phyloP scores from a whole-genome alignment of 768 basidiomycete genomes.

The Lentinula sp. region DNA sequence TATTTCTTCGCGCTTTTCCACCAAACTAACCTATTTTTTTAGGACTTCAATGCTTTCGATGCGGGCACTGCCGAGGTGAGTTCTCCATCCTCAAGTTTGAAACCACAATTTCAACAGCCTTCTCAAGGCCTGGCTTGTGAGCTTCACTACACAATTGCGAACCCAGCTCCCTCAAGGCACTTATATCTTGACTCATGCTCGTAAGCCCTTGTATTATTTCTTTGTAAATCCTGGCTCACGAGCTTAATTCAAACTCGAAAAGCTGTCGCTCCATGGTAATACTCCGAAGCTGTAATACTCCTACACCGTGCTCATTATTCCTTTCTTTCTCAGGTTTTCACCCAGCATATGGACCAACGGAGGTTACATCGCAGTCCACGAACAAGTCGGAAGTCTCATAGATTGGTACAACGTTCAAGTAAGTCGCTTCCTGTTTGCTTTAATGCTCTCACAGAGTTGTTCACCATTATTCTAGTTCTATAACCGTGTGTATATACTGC shows the following conservation, averaged over 20 bases:
- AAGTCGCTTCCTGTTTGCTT: slow-evolving; percentile 17
- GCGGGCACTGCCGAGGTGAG: slow-evolving; percentile 45
- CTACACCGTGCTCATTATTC: neutral
- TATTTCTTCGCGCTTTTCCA: neutral
- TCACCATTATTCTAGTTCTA: slow-evolving; percentile 27
- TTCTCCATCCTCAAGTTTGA: neutral
- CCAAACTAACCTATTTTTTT: neutral
- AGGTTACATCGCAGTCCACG: slow-evolving; percentile 51
- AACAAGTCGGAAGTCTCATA: slow-evolving; percentile 47
- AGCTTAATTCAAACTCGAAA: neutral
- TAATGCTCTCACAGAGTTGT: neutral
- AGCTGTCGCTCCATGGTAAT: slow-evolving; percentile 46
- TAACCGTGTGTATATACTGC: slow-evolving; percentile 28
- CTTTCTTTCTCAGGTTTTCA: slow-evolving; percentile 30
- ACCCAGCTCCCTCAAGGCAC: slow-evolving; percentile 39
- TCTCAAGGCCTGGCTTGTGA: slow-evolving; percentile 42
- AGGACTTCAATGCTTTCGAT: slow-evolving; percentile 62
- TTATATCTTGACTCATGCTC: slow-evolving; percentile 53
- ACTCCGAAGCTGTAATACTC: neutral
- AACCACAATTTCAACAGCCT: neutral
- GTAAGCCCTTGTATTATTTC: slow-evolving; percentile 21
- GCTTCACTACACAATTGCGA: slow-evolving; percentile 48
- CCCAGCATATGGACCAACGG: slow-evolving; percentile 34
- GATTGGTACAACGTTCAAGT: slow-evolving; percentile 63
- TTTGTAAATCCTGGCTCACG: too few relatives aligned